A percentile compares a stretch with the other conserved stretches of the same genome.
These are phyloP conservation scores for Leonotis leonurus DNA, from an alignment of 257 asterid species.

Conservation along the genomic window DNA sequence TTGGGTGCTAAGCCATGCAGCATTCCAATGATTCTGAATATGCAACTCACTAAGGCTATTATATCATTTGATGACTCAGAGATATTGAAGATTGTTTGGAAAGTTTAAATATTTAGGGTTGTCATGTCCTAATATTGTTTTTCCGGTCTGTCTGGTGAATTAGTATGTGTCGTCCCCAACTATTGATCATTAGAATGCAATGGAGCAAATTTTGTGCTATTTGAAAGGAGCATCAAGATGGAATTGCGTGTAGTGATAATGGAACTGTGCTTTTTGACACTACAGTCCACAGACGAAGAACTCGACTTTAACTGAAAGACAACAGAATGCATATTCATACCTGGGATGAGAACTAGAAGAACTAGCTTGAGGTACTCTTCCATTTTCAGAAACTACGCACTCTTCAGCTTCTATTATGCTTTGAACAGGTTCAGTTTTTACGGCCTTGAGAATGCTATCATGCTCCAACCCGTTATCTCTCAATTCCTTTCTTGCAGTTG, in stretches of 20 bases:
- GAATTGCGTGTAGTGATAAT: too few species aligned
- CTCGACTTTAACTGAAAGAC: slow-evolving; percentile 3
- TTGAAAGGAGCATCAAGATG: too few species aligned
- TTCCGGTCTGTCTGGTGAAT: slow-evolving; percentile 19
- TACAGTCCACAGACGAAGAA: slow-evolving; percentile 28
- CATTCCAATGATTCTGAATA: too few species aligned
- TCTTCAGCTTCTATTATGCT: slow-evolving; percentile 17
- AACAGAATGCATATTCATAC: slow-evolving; percentile 18
- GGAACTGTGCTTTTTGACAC: too few species aligned
- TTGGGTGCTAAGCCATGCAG: too few species aligned
- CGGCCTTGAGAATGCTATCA: slow-evolving; percentile 6
- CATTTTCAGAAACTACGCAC: slow-evolving; percentile 14
- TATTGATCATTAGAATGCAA: too few species aligned
- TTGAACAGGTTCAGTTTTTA: slow-evolving; percentile 31
- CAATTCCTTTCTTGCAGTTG: slow-evolving; percentile 18
- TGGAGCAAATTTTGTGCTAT: too few species aligned
- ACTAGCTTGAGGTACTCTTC: slow-evolving; percentile 17
- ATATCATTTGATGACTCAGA: too few species aligned
- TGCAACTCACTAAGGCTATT: too few species aligned
- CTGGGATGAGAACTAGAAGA: slow-evolving; percentile 26
- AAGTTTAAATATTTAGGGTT: too few species aligned
- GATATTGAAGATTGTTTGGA: too few species aligned
- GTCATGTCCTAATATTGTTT: slow-evolving; percentile 23
- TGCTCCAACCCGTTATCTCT: slow-evolving; percentile 25
- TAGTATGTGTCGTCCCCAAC: too few species aligned